Evolutionary conservation across 805 yeast species (phyloP), one percentile per base, ranked within the genome.

Genomic region (Suhomyces sp.): DNA sequence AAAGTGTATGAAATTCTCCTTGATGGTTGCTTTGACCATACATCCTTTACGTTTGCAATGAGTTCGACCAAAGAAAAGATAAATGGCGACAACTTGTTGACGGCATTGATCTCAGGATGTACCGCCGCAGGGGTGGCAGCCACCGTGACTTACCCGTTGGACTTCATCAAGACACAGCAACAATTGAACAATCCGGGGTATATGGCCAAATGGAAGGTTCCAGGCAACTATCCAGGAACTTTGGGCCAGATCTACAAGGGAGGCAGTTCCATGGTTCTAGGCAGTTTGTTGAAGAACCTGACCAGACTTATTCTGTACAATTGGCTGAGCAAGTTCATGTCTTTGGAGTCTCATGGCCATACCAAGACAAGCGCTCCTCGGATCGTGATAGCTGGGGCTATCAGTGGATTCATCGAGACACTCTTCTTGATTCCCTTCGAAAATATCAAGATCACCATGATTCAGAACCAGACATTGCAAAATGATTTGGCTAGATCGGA

Each of bases 361-460:
- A 76, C 79, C n/a, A 73, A 78, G 43, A 71, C 87, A 3, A 72
- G 81, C 6, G 95, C 95, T 1, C 91, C 95, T 7, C 71, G 88
- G 48, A 73, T 87, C 25, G 84, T 87, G 6, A 79, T 84, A 39
- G 96, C 96, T 3, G 96, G 95, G 7, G 70, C 72, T 2, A 74
- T 87, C 66, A 84, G 95, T 4, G 98, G 95, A 2, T 70, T 83
- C 38, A 63, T 81, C 28, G 98, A 93, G 57, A 80, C 95, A 2
- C 44, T 88, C 21, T 76, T 84, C 72, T 77, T 91, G 15, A 84
- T 93, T 13, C 98, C 98, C 0, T 90, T 91, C 56, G 98, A 91
- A 53, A 85, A 82, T 51, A 70, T 88, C 46, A 88, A 88, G 53
- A 81, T 84, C 2, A 72, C 83, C 6, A 76, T 85, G 85, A 81